Base-by-base conservation (phyloP, 495 filamentous ascomycete genomes). In the Pyrenula massariospora region DNA sequence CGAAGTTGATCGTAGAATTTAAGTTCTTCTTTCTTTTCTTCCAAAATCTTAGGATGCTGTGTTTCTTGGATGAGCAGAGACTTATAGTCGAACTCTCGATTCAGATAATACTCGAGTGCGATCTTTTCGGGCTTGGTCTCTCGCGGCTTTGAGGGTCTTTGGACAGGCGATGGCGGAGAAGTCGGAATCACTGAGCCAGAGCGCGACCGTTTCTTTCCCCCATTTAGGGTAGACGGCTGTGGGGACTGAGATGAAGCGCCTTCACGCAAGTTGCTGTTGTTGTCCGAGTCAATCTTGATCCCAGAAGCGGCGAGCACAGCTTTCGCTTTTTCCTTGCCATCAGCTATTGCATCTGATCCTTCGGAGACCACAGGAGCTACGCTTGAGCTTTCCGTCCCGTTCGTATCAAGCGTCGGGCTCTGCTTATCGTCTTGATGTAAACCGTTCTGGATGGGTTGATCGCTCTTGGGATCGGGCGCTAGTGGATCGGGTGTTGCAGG, bases 71-170 rank as follows among this genome's bases (percentile, higher is more conserved):
- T 50, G 53, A 54, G 48, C n/a, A 70, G 60, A 12, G 81, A 81
- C 19, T 80, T 79, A 65, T 92, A 82, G 19, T 86, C 65, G 52
- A 83, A 76, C 63, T 95, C 91, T 64, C 87, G 86, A 60, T 82
- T 82, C 58, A 88, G 80, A 72, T 87, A 92, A 60, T 89, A 81
- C 47, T 91, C 80, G 54, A 95, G 74, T 54, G 86, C 63, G 23
- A 87, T 75, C 61, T 81, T 80, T 12, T 84, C 75, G 48, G 65
- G 58, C 0, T 66, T 70, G 19, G 65, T 73, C 50, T 72, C 68
- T 54, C 67, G 72, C 3, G 71, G 67, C 23, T 66, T 67, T 20
- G 70, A 66, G 0, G 63, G 63, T 10, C 55, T 59, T 21, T 64
- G 70, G 24, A 57, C 63, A 20, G 57, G 64, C 54, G 57, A 66